Evolutionary conservation across 192 early-diverging fungal species (phyloP).

Genomic region (Funneliformis geosporum): DNA sequence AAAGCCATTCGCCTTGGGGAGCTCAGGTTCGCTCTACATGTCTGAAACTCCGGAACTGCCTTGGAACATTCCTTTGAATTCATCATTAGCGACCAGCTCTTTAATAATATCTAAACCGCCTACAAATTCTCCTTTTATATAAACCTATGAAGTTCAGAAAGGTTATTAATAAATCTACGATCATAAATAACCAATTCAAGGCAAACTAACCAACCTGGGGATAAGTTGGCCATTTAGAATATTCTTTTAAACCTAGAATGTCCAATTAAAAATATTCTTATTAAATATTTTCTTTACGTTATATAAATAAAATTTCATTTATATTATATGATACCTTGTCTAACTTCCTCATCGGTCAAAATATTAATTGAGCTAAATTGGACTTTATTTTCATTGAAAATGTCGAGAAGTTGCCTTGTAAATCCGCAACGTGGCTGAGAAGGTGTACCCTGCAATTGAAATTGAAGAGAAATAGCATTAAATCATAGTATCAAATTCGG

Average conservation of each 20-base stretch:
- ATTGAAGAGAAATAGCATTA: background rate
- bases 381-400: slow-evolving; percentile 75
- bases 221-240: slow-evolving; percentile 90
- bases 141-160: slow-evolving; percentile 61
- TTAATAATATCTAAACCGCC: slow-evolving; percentile 95
- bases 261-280: background rate
- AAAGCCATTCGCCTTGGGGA: too few species aligned
- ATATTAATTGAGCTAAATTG: slow-evolving; percentile 90
- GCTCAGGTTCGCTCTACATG: too few species aligned
- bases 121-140: slow-evolving; percentile 88
- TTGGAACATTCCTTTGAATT: slow-evolving; percentile 58
- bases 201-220: slow-evolving; percentile 68
- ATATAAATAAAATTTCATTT: background rate
- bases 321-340: slow-evolving; percentile 76
- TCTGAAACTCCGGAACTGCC: background rate
- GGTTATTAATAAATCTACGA: background rate
- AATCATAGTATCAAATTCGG: background rate
- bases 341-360: slow-evolving; percentile 88
- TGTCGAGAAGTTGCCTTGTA: slow-evolving; percentile 75
- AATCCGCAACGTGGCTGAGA: slow-evolving; percentile 90
- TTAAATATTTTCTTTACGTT: background rate
- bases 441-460: slow-evolving; percentile 34
- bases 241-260: slow-evolving; percentile 41
- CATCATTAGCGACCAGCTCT: slow-evolving; percentile 81
- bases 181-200: background rate